Base-by-base conservation (phyloP, 768 basidiomycete genomes). In the Hortiboletus flavorubellus region DNA sequence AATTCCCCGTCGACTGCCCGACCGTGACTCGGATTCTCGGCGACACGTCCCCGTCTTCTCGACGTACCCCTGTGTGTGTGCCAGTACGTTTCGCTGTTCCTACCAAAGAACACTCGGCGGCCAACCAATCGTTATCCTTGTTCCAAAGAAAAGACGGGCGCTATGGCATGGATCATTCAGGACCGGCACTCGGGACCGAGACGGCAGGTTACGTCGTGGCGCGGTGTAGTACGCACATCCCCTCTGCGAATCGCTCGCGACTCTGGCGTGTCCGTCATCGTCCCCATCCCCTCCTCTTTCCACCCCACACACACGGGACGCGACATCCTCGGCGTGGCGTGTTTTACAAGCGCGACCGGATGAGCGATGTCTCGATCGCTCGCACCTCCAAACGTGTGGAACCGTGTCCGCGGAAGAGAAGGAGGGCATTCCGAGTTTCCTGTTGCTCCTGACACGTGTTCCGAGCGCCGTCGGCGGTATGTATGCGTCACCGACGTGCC, bases 171-270 rank as follows among this genome's bases (percentile, higher is more conserved):
- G 40, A 49, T 26, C 26, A 12, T 26, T 12, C 16, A 14, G 18
- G 15, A 14, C 18, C 8, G n/a, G 35, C n/a, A 34, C 10, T 21
- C 23, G 34, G 30, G 16, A 44, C 40, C 34, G 42, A 21, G 33
- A 26, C 16, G 26, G 33, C 51, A 48, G n/a, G 51, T 11, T 12
- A 49, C 26, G 26, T 26, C 26, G 34, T 6, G 15, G 26, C n/a
- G 33, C 33, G 12, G 31, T 12, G 11, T 5, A 16, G 31, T 16
- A 47, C 29, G 29, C 15, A 31, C 33, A 48, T 37, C 26, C 33
- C 37, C 2, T 41, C 30, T 38, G 55, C 56, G 56, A 33, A 57
- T 57, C 56, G 47, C 12, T n/a, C 40, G 56, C 56, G 56, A 57
- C 56, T 59, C 56, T 56, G 47, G 9, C n/a, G 11, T 23, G 23